Evolutionary conservation across 345 rosid species (phyloP).

Genomic region (Ceriops zippeliana): DNA sequence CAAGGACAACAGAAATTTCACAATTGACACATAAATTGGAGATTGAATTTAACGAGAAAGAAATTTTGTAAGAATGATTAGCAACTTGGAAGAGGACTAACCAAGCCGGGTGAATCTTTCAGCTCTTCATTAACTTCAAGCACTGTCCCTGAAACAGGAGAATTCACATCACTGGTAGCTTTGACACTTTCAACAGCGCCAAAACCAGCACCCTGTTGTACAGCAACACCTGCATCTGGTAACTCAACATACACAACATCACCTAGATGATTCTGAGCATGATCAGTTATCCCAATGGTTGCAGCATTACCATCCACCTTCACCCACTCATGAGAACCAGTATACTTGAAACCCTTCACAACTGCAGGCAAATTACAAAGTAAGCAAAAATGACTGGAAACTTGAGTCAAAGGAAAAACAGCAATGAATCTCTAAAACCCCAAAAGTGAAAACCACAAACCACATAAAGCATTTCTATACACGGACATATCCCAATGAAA

Average conservation of each 20-base stretch:
- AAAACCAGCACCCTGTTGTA: slow-evolving; percentile 67
- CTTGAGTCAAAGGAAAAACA: neutral
- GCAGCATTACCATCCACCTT: slow-evolving; percentile 74
- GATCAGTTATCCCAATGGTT: slow-evolving; percentile 88
- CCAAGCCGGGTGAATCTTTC: slow-evolving; percentile 63
- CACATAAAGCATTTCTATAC: neutral
- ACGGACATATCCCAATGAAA: neutral
- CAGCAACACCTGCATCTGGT: slow-evolving; percentile 67
- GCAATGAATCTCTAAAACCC: neutral
- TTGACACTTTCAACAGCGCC: slow-evolving; percentile 99
- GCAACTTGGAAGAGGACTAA: slow-evolving; percentile 37
- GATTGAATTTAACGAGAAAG: neutral
- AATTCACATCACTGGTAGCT: slow-evolving; percentile 91
- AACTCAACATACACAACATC: slow-evolving; percentile 94
- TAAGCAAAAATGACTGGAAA: slow-evolving; percentile 1
- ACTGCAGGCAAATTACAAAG: slow-evolving; percentile 37
- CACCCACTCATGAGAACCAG: slow-evolving; percentile 91
- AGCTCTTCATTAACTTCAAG: slow-evolving; percentile 70
- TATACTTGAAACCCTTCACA: slow-evolving; percentile 77
- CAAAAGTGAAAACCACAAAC: neutral
- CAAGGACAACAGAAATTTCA: too few species aligned
- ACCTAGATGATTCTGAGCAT: slow-evolving; percentile 95
- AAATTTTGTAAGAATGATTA: neutral
- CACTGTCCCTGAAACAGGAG: slow-evolving; percentile 88
- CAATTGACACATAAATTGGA: too few species aligned